Percentiles rank a stretch among this genome's conserved stretches.
These are phyloP conservation scores for Kluyveromyces aestuarii DNA, from an alignment of 805 yeast genomes.

Conservation along the genomic window DNA sequence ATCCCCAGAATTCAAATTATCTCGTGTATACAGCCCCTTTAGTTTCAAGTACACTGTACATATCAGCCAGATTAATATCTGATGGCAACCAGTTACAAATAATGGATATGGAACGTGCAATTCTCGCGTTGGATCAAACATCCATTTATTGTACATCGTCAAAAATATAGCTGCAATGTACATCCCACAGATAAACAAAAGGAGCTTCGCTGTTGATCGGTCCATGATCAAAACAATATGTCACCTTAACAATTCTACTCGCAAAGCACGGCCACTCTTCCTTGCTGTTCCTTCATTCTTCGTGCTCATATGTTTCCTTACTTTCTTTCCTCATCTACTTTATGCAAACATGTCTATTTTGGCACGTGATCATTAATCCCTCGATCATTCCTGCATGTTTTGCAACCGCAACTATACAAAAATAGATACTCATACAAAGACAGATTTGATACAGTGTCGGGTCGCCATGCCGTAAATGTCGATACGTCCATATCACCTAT, in stretches of 20 bases:
- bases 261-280: neutral
- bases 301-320: too few relatives aligned
- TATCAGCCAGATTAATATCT: conserved; percentile 53
- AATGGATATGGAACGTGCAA: conserved; percentile 78
- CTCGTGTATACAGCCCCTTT: conserved; percentile 37
- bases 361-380: too few relatives aligned
- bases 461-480: too few relatives aligned
- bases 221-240: neutral
- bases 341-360: too few relatives aligned
- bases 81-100: conserved; percentile 78
- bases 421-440: too few relatives aligned
- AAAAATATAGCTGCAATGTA: conserved; percentile 59
- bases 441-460: too few relatives aligned
- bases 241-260: neutral
- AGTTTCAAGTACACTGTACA: conserved; percentile 33
- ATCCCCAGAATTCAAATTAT: conserved; percentile 30
- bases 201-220: neutral
- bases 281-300: too few relatives aligned
- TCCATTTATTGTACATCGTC: conserved; percentile 89
- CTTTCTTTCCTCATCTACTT: too few relatives aligned
- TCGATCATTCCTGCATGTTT: too few relatives aligned
- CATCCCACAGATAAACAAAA: conserved; percentile 43
- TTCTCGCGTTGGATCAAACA: conserved; percentile 67
- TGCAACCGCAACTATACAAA: too few relatives aligned
- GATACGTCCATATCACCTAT: too few relatives aligned